phyloP scores from a whole-genome alignment of 192 early-diverging fungal genomes.

The Coemansia sp. region DNA sequence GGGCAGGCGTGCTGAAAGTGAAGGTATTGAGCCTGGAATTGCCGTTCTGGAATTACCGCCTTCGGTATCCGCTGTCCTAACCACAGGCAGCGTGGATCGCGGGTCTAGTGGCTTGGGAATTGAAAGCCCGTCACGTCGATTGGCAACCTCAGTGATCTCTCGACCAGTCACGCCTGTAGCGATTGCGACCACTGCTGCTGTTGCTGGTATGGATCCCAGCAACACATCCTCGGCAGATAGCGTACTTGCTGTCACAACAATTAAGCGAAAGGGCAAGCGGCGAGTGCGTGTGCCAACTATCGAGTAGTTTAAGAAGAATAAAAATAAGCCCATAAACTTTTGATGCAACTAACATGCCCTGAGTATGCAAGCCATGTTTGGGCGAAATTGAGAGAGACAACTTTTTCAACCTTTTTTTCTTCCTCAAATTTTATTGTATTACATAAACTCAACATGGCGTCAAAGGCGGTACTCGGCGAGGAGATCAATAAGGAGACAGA shows the following conservation, averaged over 20 bases:
- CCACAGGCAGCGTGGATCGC: neutral
- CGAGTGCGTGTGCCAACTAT: constrained; percentile 51
- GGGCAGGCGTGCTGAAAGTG: neutral
- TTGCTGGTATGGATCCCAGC: neutral
- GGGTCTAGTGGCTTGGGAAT: neutral
- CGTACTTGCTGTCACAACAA: constrained; percentile 2
- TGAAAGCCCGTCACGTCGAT: neutral
- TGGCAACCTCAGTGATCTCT: neutral
- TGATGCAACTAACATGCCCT: neutral
- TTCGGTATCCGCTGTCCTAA: neutral
- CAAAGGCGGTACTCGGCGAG: constrained; percentile 58
- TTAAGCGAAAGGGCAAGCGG: constrained; percentile 57
- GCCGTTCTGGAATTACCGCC: constrained; percentile 1
- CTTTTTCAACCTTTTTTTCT: neutral
- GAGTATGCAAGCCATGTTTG: neutral
- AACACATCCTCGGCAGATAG: neutral
- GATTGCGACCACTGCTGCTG: neutral
- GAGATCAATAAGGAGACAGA: constrained; percentile 68
- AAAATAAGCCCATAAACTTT: neutral
- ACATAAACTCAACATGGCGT: constrained; percentile 1
- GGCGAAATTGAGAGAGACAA: neutral
- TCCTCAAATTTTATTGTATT: neutral
- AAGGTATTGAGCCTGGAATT: neutral
- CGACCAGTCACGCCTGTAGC: neutral
- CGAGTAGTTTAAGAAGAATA: constrained; percentile 14